Base-by-base conservation (phyloP, 345 rosid genomes). In the Aegle marmelos region DNA sequence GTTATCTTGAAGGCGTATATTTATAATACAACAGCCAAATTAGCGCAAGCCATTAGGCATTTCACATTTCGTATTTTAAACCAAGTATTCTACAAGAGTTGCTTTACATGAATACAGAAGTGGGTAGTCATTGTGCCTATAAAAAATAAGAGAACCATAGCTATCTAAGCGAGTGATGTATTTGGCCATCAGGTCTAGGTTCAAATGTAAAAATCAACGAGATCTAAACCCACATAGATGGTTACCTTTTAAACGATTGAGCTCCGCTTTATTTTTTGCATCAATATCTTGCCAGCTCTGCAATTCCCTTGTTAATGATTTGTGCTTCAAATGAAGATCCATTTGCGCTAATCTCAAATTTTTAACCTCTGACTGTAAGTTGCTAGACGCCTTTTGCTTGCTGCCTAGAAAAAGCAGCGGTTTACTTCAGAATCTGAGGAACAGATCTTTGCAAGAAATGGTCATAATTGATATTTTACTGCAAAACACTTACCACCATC, bases 321-420 rank as follows among this genome's bases (percentile, higher is more conserved):
- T 93, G 79, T 90, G 93, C 85, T 90, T 93, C 85, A 86, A 79
- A 81, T 90, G 93, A 78, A 86, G 92, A 83, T 90, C 97, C 80
- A 83, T 86, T 64, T 91, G 75, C 71, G 82, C 85, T 75, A 72
- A 78, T 83, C 98, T 90, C 85, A 92, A 82, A 78, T 82, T 89
- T 85, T 86, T 90, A 73, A 90, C 86, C 82, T 94, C 92, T 28
- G 83, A 27, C 72, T 80, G 85, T 66, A 93, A 85, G 76, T 88
- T 90, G 79, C 62, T 63, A 69, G 86, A 88, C 33, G 83, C 81
- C 77, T 79, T 85, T 79, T 83, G 85, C 70, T 82, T 78, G 60
- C 85, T 85, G 81, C 87, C 98, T 91, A 94, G 65, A 63, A 86
- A 82, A 80, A 68, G 65, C 65, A 82, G 79, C 74, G 84, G 64